These are phyloP conservation scores for Trichoderma orchidacearum DNA, from an alignment of 495 filamentous ascomycete species.

Conservation along the genomic window DNA sequence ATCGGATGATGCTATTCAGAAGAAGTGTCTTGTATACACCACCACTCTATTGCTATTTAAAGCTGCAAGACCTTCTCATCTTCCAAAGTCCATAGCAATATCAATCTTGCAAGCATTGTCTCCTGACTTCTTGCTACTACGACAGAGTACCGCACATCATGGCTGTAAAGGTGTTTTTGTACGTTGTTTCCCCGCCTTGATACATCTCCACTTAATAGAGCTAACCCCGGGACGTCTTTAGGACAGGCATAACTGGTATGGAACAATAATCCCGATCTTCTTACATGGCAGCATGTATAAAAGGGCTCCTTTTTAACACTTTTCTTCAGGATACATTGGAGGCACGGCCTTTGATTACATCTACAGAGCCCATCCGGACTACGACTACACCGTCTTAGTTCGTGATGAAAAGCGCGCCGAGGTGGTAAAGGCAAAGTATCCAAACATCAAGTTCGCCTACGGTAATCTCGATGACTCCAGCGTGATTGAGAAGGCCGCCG, in stretches of 20 bases:
- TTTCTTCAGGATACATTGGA: conserved; percentile 53
- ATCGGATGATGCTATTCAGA: no score
- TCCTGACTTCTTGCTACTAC: no score
- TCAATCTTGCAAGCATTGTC: no score
- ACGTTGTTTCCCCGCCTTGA: conserved; percentile 3
- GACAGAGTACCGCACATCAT: no score
- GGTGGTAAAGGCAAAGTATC: conserved; percentile 42
- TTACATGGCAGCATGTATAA: conserved; percentile 27
- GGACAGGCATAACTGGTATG: conserved; percentile 25
- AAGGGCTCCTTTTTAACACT: conserved; percentile 10
- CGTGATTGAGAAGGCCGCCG: conserved; percentile 42
- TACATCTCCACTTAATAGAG: not conserved
- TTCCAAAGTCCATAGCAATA: no score
- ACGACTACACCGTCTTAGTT: conserved; percentile 51
- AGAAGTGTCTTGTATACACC: no score
- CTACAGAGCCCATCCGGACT: conserved; percentile 49
- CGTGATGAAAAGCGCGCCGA: conserved; percentile 53
- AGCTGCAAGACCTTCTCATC: no score
- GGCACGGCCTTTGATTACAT: conserved; percentile 55
- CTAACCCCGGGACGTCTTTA: conserved; percentile 2
- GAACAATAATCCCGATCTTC: not conserved
- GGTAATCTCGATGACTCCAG: conserved; percentile 42
- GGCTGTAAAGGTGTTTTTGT: conserved; percentile 25
- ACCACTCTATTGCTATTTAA: no score
- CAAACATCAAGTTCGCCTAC: conserved; percentile 40